phyloP scores from a whole-genome alignment of 306 rosid genomes.

The Lotus japonicus region DNA sequence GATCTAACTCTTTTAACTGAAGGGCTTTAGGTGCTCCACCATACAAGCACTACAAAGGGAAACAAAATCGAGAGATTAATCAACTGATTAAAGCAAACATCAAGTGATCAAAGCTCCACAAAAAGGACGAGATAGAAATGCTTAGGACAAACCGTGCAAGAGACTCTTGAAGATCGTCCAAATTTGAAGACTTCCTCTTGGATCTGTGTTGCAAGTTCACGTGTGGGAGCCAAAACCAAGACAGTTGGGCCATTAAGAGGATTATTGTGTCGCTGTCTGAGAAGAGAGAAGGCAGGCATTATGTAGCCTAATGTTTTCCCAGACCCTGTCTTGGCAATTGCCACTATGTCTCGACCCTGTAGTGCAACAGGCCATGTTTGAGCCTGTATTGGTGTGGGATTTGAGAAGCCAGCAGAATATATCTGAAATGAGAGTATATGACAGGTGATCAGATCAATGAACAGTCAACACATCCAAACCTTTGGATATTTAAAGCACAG shows the following conservation, averaged over 20 bases:
- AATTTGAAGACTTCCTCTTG: slow-evolving; percentile 88
- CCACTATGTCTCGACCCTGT: slow-evolving; percentile 94
- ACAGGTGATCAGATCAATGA: slow-evolving; percentile 31
- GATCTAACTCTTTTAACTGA: slow-evolving; percentile 88
- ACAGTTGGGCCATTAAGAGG: slow-evolving; percentile 88
- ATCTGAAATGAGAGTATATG: slow-evolving; percentile 53
- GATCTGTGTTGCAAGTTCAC: slow-evolving; percentile 98
- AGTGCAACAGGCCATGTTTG: slow-evolving; percentile 99
- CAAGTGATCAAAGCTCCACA: neutral
- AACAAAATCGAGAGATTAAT: slow-evolving; percentile 21
- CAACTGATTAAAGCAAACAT: neutral
- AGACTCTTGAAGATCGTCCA: slow-evolving; percentile 80
- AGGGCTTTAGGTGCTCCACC: slow-evolving; percentile 94
- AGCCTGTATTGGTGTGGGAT: slow-evolving; percentile 98
- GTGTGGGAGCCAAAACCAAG: slow-evolving; percentile 94
- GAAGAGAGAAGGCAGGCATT: slow-evolving; percentile 87
- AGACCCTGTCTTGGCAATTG: slow-evolving; percentile 97
- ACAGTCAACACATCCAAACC: slow-evolving; percentile 10
- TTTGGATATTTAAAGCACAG: slow-evolving; percentile 12
- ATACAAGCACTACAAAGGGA: slow-evolving; percentile 76
- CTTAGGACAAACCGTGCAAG: slow-evolving; percentile 74
- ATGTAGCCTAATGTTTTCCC: slow-evolving; percentile 96
- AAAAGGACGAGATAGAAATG: slow-evolving; percentile 1
- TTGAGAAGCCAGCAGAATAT: slow-evolving; percentile 82
- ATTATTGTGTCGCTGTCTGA: slow-evolving; percentile 71